Evolutionary conservation across 495 filamentous ascomycete genomes (phyloP), one percentile per base, ranked within the genome.

Genomic region (Friedmanniomyces simplex): DNA sequence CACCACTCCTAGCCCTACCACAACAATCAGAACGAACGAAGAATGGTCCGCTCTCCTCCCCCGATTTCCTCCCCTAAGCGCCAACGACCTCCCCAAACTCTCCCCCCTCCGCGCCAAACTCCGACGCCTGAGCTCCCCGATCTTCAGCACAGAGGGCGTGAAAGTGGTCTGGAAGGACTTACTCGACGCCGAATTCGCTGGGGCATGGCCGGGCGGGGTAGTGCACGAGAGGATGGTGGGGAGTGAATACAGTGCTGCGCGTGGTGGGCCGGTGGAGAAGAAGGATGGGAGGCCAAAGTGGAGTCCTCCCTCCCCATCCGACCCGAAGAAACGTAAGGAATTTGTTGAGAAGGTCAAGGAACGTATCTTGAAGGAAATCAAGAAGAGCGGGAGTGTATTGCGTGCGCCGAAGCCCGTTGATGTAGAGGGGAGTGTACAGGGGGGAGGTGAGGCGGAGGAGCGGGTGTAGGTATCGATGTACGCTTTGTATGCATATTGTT

Each of bases 141-240:
- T 57, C 30, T 62, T 56, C 51, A 50, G 22, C 26, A 51, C 41
- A 1, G 54, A 59, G 1, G 62, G 62, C 42, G 59, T 64, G 3
- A 58, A 24, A 16, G 50, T 67, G 16, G 20, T 59, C 21, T 67
- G 65, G 65, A 18, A 50, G 3, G 51, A 67, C 57, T 26, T 61
- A 6, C 50, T 62, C 36, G 65, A 67, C 57, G 57, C 62, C 16
- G 62, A 65, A 30, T 63, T 45, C 48, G 65, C 65, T 8, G 42
- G 42, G 14, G 37, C 22, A 1, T 67, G 65, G 65, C 65, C 65
- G 10, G 30, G 45, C 12, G 36, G 42, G 13, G 59, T 65, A 11
- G 41, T 39, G 36, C 65, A 67, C 39, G 52, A 54, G 25, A 20
- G 32, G 11, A 61, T 64, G 58, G 58, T 47, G 20, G 57, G 54